Base-by-base conservation (phyloP, 2,329 filamentous ascomycete species). In the Cercospora sp. region DNA sequence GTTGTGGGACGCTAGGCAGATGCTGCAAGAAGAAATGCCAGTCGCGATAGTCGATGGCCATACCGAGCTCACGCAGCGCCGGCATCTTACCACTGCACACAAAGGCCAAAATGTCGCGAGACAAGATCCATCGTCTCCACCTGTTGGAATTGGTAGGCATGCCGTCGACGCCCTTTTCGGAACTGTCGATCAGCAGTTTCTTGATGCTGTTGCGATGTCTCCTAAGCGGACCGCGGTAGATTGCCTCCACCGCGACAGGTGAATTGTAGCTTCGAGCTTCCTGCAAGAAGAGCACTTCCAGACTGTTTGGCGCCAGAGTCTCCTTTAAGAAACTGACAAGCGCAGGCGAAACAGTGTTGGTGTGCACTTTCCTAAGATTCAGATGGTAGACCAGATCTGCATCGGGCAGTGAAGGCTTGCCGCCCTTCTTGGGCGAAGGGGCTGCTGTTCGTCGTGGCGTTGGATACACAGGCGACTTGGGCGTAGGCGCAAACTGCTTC, bases 11-110 rank as follows among this genome's bases (percentile, higher is more conserved):
- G 63, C 88, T 86, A 0, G 91, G 91, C 10, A 95, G 85, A 51
- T 89, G 84, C 76, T 92, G 91, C 8, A 95, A 85, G 80, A 95
- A 92, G 70, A 87, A 89, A 79, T 95, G 92, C 91, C 92, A 95
- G 74, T 94, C 90, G 72, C 86, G 88, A 78, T 91, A 92, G 69
- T 92, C 87, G 65, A 95, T 84, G 1, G 88, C 86, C 72, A 92
- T 86, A 9, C 90, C 89, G 28, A 95, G 81, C 79, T 95, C 91
- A 65, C 86, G 86, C 53, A 95, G 80, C 71, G 83, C 87, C 20
- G 82, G 84, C 91, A 95, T 93, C 67, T 88, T 88, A 5, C 91
- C 91, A 75, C 90, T 91, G 1, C 90, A 92, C 63, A 95, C 84
- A 76, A 91, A 95, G 0, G 85, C 83, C 55, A 95, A 77, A 45